Evolutionary conservation across 1,139 yeast species (phyloP).

Genomic region (Maudiozyma humilis): DNA sequence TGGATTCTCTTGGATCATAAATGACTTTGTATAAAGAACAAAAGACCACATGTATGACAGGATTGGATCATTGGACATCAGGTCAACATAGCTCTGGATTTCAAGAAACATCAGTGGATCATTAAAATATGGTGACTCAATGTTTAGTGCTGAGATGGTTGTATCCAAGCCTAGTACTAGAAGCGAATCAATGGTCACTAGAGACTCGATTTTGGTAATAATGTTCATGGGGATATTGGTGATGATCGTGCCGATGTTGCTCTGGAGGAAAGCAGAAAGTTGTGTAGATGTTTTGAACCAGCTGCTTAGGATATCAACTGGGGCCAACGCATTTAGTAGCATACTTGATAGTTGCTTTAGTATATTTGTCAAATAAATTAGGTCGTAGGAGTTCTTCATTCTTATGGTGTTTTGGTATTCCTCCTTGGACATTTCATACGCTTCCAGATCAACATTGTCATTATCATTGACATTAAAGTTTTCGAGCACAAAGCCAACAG

Average conservation of each 20-base stretch:
- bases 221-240: slow-evolving; percentile 28
- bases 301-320: slow-evolving; percentile 30
- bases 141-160: slow-evolving; percentile 36
- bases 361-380: slow-evolving; percentile 37
- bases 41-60: slow-evolving; percentile 67
- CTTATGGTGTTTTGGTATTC: slow-evolving; percentile 15
- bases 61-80: slow-evolving; percentile 39
- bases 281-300: slow-evolving; percentile 39
- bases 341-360: slow-evolving; percentile 36
- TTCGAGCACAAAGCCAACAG: slow-evolving; percentile 16
- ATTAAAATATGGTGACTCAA: slow-evolving; percentile 37
- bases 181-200: slow-evolving; percentile 44
- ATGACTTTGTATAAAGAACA: slow-evolving; percentile 47
- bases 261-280: slow-evolving; percentile 36
- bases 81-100: slow-evolving; percentile 35
- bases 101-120: slow-evolving; percentile 38
- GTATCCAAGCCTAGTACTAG: slow-evolving; percentile 48
- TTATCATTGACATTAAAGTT: slow-evolving; percentile 5
- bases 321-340: slow-evolving; percentile 29
- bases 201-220: slow-evolving; percentile 33
- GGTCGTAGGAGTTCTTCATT: slow-evolving; percentile 36
- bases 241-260: slow-evolving; percentile 33
- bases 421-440: slow-evolving; percentile 7
- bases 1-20: slow-evolving; percentile 39
- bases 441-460: background rate